Evolutionary conservation across 345 rosid species (phyloP).

Genomic region (Erysimum cheiranthoides): DNA sequence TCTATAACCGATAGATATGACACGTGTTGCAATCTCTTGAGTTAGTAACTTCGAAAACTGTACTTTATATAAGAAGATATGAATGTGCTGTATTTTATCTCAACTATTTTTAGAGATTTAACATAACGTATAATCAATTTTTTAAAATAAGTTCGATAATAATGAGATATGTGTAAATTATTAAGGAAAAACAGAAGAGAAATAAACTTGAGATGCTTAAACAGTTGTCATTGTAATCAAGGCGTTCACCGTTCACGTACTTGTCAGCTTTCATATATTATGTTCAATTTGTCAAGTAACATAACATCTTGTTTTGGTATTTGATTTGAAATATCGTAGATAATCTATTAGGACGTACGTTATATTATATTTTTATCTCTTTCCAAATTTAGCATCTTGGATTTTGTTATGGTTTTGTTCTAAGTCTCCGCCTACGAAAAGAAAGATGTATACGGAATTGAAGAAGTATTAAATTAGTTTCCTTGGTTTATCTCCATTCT

Average conservation of each 20-base stretch:
- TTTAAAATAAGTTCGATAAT: no score
- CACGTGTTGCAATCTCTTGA: no score
- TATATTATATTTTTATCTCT: not conserved
- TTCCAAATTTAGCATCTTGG: not conserved
- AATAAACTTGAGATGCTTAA: conserved; percentile 13
- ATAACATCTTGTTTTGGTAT: not conserved
- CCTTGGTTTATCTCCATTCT: not conserved
- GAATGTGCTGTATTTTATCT: no score
- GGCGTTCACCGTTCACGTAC: not conserved
- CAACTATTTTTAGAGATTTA: no score
- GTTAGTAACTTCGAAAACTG: no score
- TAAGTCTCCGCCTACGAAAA: not conserved
- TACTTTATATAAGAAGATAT: no score
- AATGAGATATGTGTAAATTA: no score
- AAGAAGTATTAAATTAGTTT: not conserved
- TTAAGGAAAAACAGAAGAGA: no score
- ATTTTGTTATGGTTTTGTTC: not conserved
- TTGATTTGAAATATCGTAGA: not conserved
- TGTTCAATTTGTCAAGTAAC: not conserved
- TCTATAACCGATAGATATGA: no score
- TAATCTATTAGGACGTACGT: not conserved
- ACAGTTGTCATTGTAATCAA: not conserved
- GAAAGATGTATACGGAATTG: not conserved
- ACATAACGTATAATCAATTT: no score
- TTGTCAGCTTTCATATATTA: conserved; percentile 6